Conservation (phyloP, 2,329 filamentous ascomycete species). For the Arthrocladium fulminans region DNA sequence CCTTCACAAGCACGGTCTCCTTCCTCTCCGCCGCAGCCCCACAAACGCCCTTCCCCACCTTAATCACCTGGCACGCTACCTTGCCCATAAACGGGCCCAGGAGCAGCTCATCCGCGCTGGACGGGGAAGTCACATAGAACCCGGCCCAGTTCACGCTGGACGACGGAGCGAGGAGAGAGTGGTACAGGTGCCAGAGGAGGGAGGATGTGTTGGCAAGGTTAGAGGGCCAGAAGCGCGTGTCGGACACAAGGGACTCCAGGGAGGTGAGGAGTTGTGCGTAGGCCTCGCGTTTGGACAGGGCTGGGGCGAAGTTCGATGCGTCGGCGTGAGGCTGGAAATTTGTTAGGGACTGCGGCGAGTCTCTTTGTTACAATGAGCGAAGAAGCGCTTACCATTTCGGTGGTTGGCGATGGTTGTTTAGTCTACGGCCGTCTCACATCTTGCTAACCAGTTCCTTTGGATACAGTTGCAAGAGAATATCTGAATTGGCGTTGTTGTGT, state of each 20-base stretch:
- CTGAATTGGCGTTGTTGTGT: too few species aligned
- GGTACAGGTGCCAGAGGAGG: conserved; percentile 41
- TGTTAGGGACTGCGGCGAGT: not conserved
- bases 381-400: not conserved
- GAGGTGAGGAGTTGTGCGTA: conserved; percentile 36
- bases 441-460: too few species aligned
- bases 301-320: conserved; percentile 35
- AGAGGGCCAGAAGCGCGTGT: conserved; percentile 40
- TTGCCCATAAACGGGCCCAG: conserved; percentile 43
- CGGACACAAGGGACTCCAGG: conserved; percentile 31
- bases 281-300: conserved; percentile 33
- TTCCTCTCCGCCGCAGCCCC: conserved; percentile 35
- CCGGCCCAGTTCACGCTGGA: conserved; percentile 42
- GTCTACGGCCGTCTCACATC: too few species aligned
- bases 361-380: too few species aligned
- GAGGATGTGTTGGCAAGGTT: conserved; percentile 42
- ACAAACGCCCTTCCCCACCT: conserved; percentile 39
- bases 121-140: conserved; percentile 35
- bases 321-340: conserved; percentile 40
- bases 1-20: conserved; percentile 35
- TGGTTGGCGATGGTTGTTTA: too few species aligned
- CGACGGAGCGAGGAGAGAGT: conserved; percentile 35
- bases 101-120: conserved; percentile 25
- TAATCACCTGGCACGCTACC: conserved; percentile 41
- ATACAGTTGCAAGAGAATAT: too few species aligned